Base-by-base conservation (phyloP, 2,329 filamentous ascomycete species). In the Cladophialophora yegresii region DNA sequence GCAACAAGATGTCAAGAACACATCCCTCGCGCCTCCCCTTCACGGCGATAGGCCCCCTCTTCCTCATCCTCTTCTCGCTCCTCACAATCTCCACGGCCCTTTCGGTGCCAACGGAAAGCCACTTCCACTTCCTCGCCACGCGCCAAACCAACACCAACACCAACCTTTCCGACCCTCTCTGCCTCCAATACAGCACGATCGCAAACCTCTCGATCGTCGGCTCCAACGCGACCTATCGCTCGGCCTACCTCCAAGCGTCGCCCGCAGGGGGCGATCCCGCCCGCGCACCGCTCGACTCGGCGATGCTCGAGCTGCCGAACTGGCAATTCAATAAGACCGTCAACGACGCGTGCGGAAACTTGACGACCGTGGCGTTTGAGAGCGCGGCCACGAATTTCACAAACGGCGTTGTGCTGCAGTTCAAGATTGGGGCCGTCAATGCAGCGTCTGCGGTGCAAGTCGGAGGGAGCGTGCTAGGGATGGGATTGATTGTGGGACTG, bases 201-300 rank as follows among this genome's bases (percentile, higher is more conserved):
- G 62, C 62, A 33, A 67, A 67, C 54, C 67, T 71, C 51, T 67
- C 65, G 26, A 68, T 63, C 6, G 65, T 66, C 26, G 54, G 33
- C 8, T 33, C 55, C 22, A 72, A 69, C 56, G 61, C 69, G n/a
- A 62, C 67, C 50, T 71, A 67, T 61, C 70, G 54, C 50, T 66
- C 71, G 53, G 53, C 64, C 8, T 69, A 67, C 26, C 50, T 64
- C 20, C 33, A 22, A 9, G 68, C 59, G 58, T 62, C 55, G 61
- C 43, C 64, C 61, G 50, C 62, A 22, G 69, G 62, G 67, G 68
- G 63, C 58, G 68, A 66, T 56, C 60, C 60, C 16, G 59, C 66
- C 20, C 47, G 60, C 13, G 66, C 60, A 4, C 63, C 63, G 12
- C 63, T 68, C 33, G 66, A 68, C 51, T 10, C 51, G 20, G 66